Evolutionary conservation across 305 asterid genomes (phyloP).

Genomic region (Rubia peregrina): DNA sequence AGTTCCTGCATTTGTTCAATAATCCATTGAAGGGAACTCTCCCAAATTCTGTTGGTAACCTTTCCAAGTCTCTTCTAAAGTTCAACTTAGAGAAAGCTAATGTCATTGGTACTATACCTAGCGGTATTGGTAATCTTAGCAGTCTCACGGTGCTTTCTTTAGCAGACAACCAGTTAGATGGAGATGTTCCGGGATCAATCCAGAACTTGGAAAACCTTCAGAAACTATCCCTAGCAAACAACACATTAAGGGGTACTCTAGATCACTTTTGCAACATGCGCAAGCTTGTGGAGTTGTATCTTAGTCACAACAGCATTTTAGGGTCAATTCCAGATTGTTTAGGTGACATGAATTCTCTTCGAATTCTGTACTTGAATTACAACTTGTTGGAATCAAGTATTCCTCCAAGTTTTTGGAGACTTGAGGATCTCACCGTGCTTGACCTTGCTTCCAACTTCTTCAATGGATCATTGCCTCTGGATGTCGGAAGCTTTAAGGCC

Average conservation of each 20-base stretch:
- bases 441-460: conserved; percentile 11
- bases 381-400: conserved; percentile 5
- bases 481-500: conserved; percentile 6
- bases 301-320: neutral
- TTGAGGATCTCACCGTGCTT: neutral
- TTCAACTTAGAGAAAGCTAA: neutral
- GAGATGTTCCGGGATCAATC: conserved; percentile 7
- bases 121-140: conserved; percentile 16
- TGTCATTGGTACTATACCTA: conserved; percentile 10
- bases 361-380: neutral
- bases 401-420: conserved; percentile 14
- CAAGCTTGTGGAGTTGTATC: neutral
- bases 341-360: conserved; percentile 5
- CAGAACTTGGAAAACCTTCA: conserved; percentile 10
- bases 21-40: conserved; percentile 14
- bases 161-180: neutral
- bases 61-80: conserved; percentile 11
- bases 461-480: neutral
- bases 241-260: conserved; percentile 6
- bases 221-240: neutral
- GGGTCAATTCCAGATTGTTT: conserved; percentile 13
- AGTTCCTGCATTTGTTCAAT: neutral
- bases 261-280: conserved; percentile 5
- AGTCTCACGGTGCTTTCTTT: neutral
- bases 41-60: conserved; percentile 20